Evolutionary conservation across 352 stramenopile species (phyloP).

Genomic region (Phytopythium aichiense): DNA sequence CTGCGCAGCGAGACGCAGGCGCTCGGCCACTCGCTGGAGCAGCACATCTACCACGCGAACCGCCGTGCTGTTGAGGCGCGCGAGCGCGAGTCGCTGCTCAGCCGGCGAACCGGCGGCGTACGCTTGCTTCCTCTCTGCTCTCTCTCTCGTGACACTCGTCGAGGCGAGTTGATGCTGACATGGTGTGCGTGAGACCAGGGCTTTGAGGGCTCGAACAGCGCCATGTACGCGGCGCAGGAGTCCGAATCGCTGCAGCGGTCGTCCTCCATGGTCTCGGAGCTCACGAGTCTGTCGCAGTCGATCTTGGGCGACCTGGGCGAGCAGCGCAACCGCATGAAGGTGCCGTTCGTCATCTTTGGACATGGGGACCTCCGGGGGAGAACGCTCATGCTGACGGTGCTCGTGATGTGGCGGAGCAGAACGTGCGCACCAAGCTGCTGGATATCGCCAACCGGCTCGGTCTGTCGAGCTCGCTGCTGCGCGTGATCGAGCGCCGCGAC

Average conservation of each 20-base stretch:
- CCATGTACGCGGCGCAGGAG: conserved; percentile 76
- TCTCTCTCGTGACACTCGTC: not conserved
- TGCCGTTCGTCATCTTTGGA: conserved; percentile 8
- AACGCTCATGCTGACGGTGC: not conserved
- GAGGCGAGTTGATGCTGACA: not conserved
- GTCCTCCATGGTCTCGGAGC: conserved; percentile 76
- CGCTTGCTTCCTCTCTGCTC: conserved; percentile 3
- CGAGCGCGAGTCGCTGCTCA: conserved; percentile 75
- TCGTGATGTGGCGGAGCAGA: conserved; percentile 23
- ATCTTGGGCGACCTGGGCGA: conserved; percentile 71
- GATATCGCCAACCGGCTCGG: conserved; percentile 84
- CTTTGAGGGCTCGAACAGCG: conserved; percentile 61
- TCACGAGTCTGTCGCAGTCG: conserved; percentile 66
- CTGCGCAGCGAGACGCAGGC: conserved; percentile 65
- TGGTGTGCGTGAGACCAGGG: conserved; percentile 18
- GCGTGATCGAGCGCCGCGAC: conserved; percentile 78
- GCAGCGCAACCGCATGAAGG: conserved; percentile 67
- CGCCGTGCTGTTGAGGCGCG: conserved; percentile 60
- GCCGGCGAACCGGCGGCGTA: conserved; percentile 43
- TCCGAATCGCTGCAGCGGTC: conserved; percentile 74
- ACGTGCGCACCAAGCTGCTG: conserved; percentile 70
- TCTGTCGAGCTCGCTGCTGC: conserved; percentile 76
- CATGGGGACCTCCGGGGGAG: no score
- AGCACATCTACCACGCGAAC: conserved; percentile 71
- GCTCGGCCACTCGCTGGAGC: conserved; percentile 65